Conservation (phyloP, 768 basidiomycete genomes). For the Tricholoma sp. region DNA sequence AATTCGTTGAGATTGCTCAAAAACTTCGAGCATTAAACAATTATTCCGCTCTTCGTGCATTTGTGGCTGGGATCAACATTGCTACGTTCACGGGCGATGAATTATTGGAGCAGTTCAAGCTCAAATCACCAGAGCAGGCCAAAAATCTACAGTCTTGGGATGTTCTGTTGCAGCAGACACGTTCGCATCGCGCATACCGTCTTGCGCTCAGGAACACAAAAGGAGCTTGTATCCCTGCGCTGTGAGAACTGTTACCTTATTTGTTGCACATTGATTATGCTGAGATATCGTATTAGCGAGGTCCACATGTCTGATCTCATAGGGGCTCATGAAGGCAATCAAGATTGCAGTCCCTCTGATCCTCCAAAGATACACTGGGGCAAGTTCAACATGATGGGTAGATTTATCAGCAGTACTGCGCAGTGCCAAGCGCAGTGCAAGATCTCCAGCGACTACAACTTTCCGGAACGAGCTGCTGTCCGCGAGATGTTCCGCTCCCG, state of each 20-base stretch:
- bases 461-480: slow-evolving; percentile 50
- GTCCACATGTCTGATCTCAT: slow-evolving; percentile 89
- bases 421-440: slow-evolving; percentile 77
- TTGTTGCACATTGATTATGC: slow-evolving; percentile 2
- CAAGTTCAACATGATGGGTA: slow-evolving; percentile 90
- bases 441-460: slow-evolving; percentile 52
- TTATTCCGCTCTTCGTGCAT: slow-evolving; percentile 87
- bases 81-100: slow-evolving; percentile 74
- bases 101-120: slow-evolving; percentile 70
- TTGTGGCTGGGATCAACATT: slow-evolving; percentile 90
- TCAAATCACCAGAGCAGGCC: slow-evolving; percentile 58
- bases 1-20: slow-evolving; percentile 80
- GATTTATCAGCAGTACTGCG: slow-evolving; percentile 72
- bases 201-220: slow-evolving; percentile 82
- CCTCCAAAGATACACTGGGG: slow-evolving; percentile 86
- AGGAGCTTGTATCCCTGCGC: slow-evolving; percentile 81
- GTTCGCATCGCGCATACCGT: slow-evolving; percentile 88
- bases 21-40: slow-evolving; percentile 82
- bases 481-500: slow-evolving; percentile 53
- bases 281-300: slow-evolving; percentile 51
- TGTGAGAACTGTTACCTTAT: slow-evolving; percentile 39
- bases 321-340: slow-evolving; percentile 80
- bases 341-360: slow-evolving; percentile 62
- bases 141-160: slow-evolving; percentile 83
- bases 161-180: slow-evolving; percentile 73